A percentile compares a stretch with the other conserved stretches of the same genome.
Conservation (phyloP, 1,284 basidiomycete genomes). For the Wolfiporia cocos region DNA sequence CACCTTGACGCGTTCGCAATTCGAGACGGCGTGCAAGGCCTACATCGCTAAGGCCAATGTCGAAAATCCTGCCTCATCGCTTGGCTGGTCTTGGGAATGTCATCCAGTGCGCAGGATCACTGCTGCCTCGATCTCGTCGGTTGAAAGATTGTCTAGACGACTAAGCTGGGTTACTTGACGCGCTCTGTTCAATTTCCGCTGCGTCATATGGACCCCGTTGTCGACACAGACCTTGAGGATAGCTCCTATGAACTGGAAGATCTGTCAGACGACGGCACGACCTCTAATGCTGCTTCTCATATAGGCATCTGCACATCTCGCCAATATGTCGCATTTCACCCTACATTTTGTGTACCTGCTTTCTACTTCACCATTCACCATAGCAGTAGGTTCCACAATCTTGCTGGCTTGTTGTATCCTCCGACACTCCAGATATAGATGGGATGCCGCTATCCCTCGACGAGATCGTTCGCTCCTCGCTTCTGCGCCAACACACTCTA, state of each 20-base stretch:
- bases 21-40: slow-evolving; percentile 54
- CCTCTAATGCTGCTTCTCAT: no score
- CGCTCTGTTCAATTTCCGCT: slow-evolving; percentile 32
- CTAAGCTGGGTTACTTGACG: slow-evolving; percentile 43
- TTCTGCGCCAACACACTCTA: slow-evolving; percentile 49
- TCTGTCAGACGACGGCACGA: no score
- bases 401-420: background rate
- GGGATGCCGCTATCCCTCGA: slow-evolving; percentile 55
- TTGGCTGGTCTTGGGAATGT: slow-evolving; percentile 51
- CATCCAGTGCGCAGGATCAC: slow-evolving; percentile 38
- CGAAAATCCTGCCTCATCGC: slow-evolving; percentile 8
- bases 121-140: slow-evolving; percentile 3
- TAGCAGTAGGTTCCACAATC: slow-evolving; percentile 45
- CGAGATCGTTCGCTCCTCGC: slow-evolving; percentile 46
- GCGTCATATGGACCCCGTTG: no score
- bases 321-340: slow-evolving; percentile 67
- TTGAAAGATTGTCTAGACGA: slow-evolving; percentile 24
- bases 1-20: slow-evolving; percentile 53
- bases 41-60: slow-evolving; percentile 32
- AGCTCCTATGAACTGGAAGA: no score
- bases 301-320: slow-evolving; percentile 32
- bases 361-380: slow-evolving; percentile 73
- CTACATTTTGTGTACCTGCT: slow-evolving; percentile 70
- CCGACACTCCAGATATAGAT: slow-evolving; percentile 33
- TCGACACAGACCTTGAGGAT: no score